phyloP scores from a whole-genome alignment of 306 rosid genomes.

The Malus fusca region DNA sequence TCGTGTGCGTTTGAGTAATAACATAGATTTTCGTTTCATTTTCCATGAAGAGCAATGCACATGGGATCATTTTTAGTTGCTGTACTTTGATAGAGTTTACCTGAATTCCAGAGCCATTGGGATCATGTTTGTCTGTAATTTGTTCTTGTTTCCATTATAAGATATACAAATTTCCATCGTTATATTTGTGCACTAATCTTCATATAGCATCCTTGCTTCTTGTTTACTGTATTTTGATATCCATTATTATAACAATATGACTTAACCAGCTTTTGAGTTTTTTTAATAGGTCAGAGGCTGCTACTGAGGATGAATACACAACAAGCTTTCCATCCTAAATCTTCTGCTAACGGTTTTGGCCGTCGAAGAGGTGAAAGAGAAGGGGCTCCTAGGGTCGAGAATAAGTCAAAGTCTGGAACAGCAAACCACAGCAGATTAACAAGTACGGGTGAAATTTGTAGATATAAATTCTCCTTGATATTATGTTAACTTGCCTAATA shows the following conservation, averaged over 20 bases:
- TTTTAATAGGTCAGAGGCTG: constrained; percentile 39
- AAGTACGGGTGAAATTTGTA: constrained; percentile 33
- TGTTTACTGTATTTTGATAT: not conserved
- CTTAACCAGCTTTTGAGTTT: not conserved
- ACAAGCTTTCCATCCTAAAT: constrained; percentile 52
- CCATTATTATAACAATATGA: constrained; percentile 6
- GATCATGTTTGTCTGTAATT: no score
- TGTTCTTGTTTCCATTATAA: not conserved
- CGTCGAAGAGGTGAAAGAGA: constrained; percentile 79
- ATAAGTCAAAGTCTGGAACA: constrained; percentile 57
- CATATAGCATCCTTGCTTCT: not conserved
- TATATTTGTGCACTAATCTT: not conserved
- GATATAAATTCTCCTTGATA: constrained; percentile 5
- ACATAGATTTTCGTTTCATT: not conserved
- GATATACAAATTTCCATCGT: not conserved
- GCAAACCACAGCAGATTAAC: constrained; percentile 50
- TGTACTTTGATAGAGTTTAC: not conserved
- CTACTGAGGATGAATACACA: constrained; percentile 64
- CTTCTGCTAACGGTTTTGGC: constrained; percentile 75
- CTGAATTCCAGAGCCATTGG: not conserved
- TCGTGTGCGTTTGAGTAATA: not conserved
- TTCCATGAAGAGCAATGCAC: not conserved
- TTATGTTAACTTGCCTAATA: constrained; percentile 12
- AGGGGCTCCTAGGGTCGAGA: constrained; percentile 48
- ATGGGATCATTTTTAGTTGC: not conserved